Base-by-base conservation (phyloP, 2,329 filamentous ascomycete species). In the Colletotrichum tropicicola region DNA sequence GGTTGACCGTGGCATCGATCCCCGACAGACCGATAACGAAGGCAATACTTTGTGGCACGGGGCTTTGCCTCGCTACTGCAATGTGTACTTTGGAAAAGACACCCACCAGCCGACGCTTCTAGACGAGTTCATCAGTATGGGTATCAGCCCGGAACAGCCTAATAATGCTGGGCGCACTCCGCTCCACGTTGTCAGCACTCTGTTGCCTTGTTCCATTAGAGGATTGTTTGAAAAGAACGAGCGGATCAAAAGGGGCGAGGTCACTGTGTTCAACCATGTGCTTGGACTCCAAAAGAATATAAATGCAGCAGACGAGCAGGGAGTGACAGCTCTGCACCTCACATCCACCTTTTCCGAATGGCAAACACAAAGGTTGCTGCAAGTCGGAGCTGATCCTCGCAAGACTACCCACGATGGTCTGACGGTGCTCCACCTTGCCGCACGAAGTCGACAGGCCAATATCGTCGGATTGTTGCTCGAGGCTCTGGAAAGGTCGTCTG, bases 351-450 rank as follows among this genome's bases (percentile, higher is more conserved):
- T 68, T 2, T 76, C 72, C 0, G 69, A 72, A 53, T 21, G 45
- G 2, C 51, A 66, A 5, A 63, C 75, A 1, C 69, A 66, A n/a
- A 63, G 65, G 8, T 69, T 83, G n/a, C 70, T 83, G 1, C 69
- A 73, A 7, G 72, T 71, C 4, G 78, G 81, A 4, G 79, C 79
- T 0, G 72, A 82, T 70, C 69, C 76, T 0, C 65, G 49, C 1
- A 64, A 68, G 2, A 23, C 52, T 1, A 81, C 78, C 0, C 13
- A 71, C 5, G 74, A 80, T 9, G 76, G 77, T 0, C 68, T 77
- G 51, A 81, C 74, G 6, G 68, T 76, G 6, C 70, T 83, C 4
- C 81, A 83, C 55, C 56, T 83, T n/a, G 78, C 80, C 3, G 73
- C 77, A 5, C 72, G 73, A 8, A 65, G 69, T 6, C 68, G 78